phyloP scores from a whole-genome alignment of 441 rosid genomes.

The Lepidium campestre region DNA sequence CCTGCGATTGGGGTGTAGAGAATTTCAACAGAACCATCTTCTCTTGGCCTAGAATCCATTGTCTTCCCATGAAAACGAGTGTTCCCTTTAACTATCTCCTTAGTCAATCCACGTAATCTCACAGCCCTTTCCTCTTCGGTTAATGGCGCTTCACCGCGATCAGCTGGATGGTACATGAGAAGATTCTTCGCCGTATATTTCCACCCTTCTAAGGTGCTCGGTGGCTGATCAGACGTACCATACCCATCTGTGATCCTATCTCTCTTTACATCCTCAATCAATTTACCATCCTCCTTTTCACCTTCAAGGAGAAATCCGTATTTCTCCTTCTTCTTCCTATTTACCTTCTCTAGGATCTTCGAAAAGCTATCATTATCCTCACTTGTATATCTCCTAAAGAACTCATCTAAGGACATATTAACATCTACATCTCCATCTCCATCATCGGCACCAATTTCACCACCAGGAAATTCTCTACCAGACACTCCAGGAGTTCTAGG shows the following conservation, averaged over 20 bases:
- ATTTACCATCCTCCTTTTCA: constrained; percentile 40
- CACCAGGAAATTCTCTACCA: constrained; percentile 32
- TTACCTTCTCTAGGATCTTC: constrained; percentile 79
- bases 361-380: constrained; percentile 93
- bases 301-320: constrained; percentile 56
- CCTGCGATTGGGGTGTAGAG: constrained; percentile 77
- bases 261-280: constrained; percentile 54
- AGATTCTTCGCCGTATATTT: constrained; percentile 81
- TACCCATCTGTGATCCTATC: constrained; percentile 91
- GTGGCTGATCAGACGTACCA: constrained; percentile 93
- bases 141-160: constrained; percentile 77
- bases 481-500: constrained; percentile 45
- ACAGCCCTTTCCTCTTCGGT: constrained; percentile 68
- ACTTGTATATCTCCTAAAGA: constrained; percentile 79
- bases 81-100: constrained; percentile 58
- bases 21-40: constrained; percentile 73
- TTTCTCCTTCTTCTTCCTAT: constrained; percentile 77
- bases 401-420: constrained; percentile 63
- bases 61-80: constrained; percentile 86
- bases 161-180: constrained; percentile 91
- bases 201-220: constrained; percentile 83
- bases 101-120: constrained; percentile 64
- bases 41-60: constrained; percentile 76
- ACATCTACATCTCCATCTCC: constrained; percentile 53
- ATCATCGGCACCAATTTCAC: constrained; percentile 27